Base-by-base conservation (phyloP, 371 early-diverging fungal genomes). In the Lichtheimia corymbifera region DNA sequence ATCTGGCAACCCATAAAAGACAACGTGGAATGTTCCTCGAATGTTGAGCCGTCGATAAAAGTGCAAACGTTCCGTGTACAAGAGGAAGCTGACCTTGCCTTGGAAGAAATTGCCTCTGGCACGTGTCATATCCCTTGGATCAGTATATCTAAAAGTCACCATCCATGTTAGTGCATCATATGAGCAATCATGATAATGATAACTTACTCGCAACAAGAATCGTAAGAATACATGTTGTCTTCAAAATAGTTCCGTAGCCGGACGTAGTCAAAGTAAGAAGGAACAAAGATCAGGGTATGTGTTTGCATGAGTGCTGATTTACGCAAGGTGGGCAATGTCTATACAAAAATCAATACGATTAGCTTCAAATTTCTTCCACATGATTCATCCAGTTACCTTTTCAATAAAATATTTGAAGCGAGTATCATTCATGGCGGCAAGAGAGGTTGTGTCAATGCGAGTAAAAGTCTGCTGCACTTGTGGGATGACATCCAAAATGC, bases 221-320 rank as follows among this genome's bases (percentile, higher is more conserved):
- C 89, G 70, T 92, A 92, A 4, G 86, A 83, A 66, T 83, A 88
- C 58, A 80, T 80, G 68, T 86, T 86, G 63, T 93, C 91, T 43
- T 88, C 80, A 59, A 95, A 78, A 66, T 91, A 89, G 65, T 97
- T 97, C 49, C 97, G 83, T 27, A 99, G 59, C 7, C 95, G 83
- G 11, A 97, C 93, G 83, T 90, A 99, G 66, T 99, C 99, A 79
- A 97, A 95, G 70, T 97, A 99, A 12, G 92, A 91, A n/a, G 98
- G 93, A 7, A 96, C 87, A 73, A 93, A 93, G 45, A 99, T 84
- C 67, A 95, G 74, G 51, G 91, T 88, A 72, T 93, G 91, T 17
- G 84, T 79, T 73, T 89, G 87, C 59, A 58, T 83, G 25, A 83
- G 73, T 22, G 84, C 81, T 20, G 84, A 85, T 58, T 80, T 82